Evolutionary conservation across 202 grass and related monocot species (phyloP), one percentile per base, ranked within the genome.

Genomic region (Carex arenaria): DNA sequence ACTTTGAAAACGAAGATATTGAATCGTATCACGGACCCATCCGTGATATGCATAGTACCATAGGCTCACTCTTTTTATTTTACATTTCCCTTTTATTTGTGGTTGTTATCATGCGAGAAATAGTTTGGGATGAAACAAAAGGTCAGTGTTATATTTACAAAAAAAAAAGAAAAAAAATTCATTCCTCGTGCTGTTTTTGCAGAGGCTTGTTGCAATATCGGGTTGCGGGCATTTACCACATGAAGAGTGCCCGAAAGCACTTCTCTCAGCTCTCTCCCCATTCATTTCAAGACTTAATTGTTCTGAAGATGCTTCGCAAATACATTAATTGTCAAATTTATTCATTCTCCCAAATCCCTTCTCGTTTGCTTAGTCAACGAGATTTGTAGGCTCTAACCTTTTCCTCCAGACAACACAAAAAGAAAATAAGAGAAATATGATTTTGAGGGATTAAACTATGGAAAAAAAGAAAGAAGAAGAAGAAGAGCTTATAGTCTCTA

Each of bases 141-240:
- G 34, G 15, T 64, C 2, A 20, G 38, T 70, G 4, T 43, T 73
- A 18, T 56, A 77, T 34, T 77, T 57, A 77, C 73, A 77, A 59
- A 11, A 26, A 26, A 26, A 26, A 26, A 26, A 26, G 1, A 34
- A 36, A 45, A 45, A 45, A 45, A 10, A 45, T 32, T 2, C 19
- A 57, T 57, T 2, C 52, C 22, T 34, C 2, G 3, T 77, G 18
- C 42, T 80, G 0, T 79, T 84, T 84, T 65, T 80, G 70, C 92
- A 98, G 95, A 94, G 92, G 76, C 81, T 98, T 66, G 80, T 98
- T 57, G 89, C 90, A 14, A 93, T 98, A 87, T 98, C 95, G 10
- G 87, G 85, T 66, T 98, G 95, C 51, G 95, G 95, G 40, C 95
- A 98, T 91, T 67, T 98, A 83, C 95, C 95, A 40, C 95, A 98